These are phyloP conservation scores for Ambrosia artemisiifolia DNA, from an alignment of 129 eudicot genomes.

Conservation along the genomic window DNA sequence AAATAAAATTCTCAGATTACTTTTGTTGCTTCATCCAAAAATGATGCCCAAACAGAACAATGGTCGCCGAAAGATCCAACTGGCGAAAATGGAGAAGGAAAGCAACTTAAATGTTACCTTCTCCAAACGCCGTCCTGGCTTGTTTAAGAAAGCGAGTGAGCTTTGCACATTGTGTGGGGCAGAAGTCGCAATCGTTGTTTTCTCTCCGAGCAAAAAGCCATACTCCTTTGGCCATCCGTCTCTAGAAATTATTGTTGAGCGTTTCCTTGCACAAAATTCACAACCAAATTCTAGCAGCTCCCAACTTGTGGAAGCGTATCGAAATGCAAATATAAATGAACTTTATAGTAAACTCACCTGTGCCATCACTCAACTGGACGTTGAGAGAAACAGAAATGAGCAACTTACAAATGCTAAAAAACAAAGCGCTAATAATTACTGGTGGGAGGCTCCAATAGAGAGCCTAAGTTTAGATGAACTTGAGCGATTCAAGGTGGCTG, in stretches of 20 bases:
- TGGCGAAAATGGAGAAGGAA: constrained; percentile 49
- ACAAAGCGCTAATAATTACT: constrained; percentile 26
- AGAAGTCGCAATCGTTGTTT: constrained; percentile 46
- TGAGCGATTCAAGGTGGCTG: constrained; percentile 38
- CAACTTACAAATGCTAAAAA: constrained; percentile 30
- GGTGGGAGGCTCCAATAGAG: constrained; percentile 65
- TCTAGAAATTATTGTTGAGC: constrained; percentile 36
- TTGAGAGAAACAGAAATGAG: constrained; percentile 40
- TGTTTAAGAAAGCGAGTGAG: constrained; percentile 62
- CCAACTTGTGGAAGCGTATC: constrained; percentile 45
- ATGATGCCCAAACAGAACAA: constrained; percentile 31
- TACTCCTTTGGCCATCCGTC: constrained; percentile 68
- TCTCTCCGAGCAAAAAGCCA: constrained; percentile 54
- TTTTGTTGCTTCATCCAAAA: background rate
- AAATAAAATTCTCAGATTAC: background rate
- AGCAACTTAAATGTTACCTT: constrained; percentile 54
- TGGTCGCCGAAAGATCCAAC: constrained; percentile 54
- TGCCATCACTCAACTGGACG: constrained; percentile 27
- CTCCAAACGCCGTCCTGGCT: constrained; percentile 54
- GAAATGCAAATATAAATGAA: constrained; percentile 39
- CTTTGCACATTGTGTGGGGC: constrained; percentile 52
- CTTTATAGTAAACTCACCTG: constrained; percentile 41
- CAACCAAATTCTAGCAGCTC: constrained; percentile 30
- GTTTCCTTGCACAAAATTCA: constrained; percentile 32
- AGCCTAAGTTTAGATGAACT: constrained; percentile 35